Base-by-base conservation (phyloP, 805 yeast species). In the Metschnikowia vanudenii region DNA sequence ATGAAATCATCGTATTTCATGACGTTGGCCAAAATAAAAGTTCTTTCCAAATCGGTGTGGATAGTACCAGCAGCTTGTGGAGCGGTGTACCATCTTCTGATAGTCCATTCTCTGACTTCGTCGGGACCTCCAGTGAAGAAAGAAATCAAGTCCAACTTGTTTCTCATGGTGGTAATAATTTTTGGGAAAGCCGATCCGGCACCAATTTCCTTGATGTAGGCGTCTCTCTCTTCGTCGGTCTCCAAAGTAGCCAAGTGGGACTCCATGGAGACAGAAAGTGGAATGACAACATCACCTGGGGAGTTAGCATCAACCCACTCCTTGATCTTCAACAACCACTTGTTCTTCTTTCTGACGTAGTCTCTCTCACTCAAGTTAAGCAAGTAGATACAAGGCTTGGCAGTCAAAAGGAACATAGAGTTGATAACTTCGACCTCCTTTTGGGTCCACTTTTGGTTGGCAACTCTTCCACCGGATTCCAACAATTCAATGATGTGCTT, bases 391-490 rank as follows among this genome's bases (percentile, higher is more conserved):
- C 94, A 80, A 54, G 98, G 97, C 73, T 94, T 94, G 54, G 99
- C 97, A 12, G 98, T 90, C 62, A 94, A 78, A 61, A 94, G 78
- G 59, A 80, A 79, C 86, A 91, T 86, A 47, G 79, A 59, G 80
- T 94, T 94, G 75, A 94, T 85, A 45, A 80, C 75, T 69, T 89
- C 97, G 47, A 94, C 92, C 74, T 94, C 97, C 73, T 88, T 90
- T 52, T 84, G 76, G 44, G 87, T 74, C 99, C 99, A 94, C 55
- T 74, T 75, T 58, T 83, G 86, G 63, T 89, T 91, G 57, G 92
- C 88, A 52, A 94, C 83, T 74, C 96, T 86, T 62, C 86, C 82
- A 52, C 96, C 97, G 47, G 74, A 80, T 75, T 94, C 84, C 60
- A 92, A 79, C 62, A 83, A 72, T 49, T 78, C 81, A 58, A 90